Evolutionary conservation across 768 basidiomycete genomes (phyloP), one percentile per base, ranked within the genome.

Genomic region (Cytidiella melzeri): DNA sequence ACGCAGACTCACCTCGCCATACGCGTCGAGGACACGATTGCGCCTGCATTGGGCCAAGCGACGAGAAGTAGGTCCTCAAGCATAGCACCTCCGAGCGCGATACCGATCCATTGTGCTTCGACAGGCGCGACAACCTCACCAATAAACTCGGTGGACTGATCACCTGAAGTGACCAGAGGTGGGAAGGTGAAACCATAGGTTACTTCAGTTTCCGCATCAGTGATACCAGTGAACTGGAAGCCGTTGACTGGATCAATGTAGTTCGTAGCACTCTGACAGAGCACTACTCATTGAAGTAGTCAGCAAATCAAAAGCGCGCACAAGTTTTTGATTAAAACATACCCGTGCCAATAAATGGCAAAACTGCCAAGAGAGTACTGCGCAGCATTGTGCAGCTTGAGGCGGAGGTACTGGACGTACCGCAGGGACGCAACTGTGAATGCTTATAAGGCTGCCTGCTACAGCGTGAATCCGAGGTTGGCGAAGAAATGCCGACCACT

Each of bases 111-210:
- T 67, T 70, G 58, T n/a, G 71, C 70, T 5, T 56, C 69, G 34
- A 79, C 64, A 7, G 82, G 81, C 6, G 78, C 75, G 21, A 80
- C 73, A 41, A 83, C 75, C 62, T 80, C 77, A 43, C 75, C 82
- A 54, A 84, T 79, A 59, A 82, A 83, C 55, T 84, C 81, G 13
- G 66, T 68, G 19, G 74, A 62, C 23, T 69, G 64, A 23, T 64
- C 48, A 11, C 66, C 69, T 6, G 69, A 67, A 11, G 69, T 61
- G 4, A 64, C 67, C 13, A 74, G 59, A 18, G 75, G 75, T 23
- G 80, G 80, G 56, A 83, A 77, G 28, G 75, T 65, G 51, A 74
- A 73, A 48, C 79, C 79, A 55, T 74, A 68, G 23, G 61, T 62
- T 12, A 69, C 65, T n/a, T 45, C 47, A 50, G 67, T 55, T 11